Evolutionary conservation across 768 basidiomycete species (phyloP), one percentile per base, ranked within the genome.

Genomic region (Leccinum rimulosum): DNA sequence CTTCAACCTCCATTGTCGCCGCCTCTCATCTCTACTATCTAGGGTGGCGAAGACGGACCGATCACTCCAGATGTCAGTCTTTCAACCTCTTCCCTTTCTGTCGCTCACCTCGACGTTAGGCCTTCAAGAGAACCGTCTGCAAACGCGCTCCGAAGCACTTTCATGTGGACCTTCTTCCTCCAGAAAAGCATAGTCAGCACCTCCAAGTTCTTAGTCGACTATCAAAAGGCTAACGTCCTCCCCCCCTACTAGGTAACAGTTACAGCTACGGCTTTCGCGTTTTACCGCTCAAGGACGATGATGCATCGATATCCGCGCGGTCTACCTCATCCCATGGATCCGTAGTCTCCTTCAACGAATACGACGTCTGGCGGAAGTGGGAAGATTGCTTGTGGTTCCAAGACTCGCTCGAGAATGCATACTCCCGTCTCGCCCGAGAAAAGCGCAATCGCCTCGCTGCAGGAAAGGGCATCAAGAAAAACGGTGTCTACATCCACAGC

Each of bases 301-400:
- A 80, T 57, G 67, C 73, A 25, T 70, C 67, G 17, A 45, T 59
- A 27, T 38, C 43, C 25, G 58, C 66, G 4, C 61, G 54, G 11
- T 53, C 64, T 3, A 61, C 59, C 12, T 65, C 73, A 8, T 82
- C 81, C 25, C 60, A 73, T 30, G 77, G 70, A 22, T 79, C 80
- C 6, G 56, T 67, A 33, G 66, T 65, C 17, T 74, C 73, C 2
- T 59, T 73, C 50, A 65, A 71, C 9, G 84, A 84, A 58, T 93
- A 93, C 66, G 86, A 88, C 14, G 77, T 93, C 38, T 91, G 88
- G 84, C 79, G 91, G 28, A 77, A 80, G 50, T 93, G 91, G 91
- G 91, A 91, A 58, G 91, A 93, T 65, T 91, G 89, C 59, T 75
- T 93, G 10, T 82, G 78, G 76, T 86, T 92, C 65, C 91, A 93